Percentiles rank a stretch among this genome's conserved stretches.
Conservation (phyloP, 2,329 filamentous ascomycete genomes). For the Malbranchea zuffiana region DNA sequence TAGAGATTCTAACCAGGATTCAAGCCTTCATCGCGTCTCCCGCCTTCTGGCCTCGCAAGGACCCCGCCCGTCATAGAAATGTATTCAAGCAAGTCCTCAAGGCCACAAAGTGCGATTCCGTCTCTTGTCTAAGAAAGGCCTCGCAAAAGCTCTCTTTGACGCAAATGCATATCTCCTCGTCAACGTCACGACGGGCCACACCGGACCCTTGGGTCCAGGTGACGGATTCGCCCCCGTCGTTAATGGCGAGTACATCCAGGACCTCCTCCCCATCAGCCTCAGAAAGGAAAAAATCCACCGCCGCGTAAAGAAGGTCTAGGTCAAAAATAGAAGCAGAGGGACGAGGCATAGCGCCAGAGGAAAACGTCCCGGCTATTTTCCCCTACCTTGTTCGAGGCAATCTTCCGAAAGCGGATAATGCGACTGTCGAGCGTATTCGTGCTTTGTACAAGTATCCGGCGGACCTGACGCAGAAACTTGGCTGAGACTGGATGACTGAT, state of each 20-base stretch:
- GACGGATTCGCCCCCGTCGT: conserved; percentile 12
- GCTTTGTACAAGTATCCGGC: conserved; percentile 11
- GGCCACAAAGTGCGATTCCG: conserved; percentile 11
- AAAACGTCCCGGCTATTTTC: conserved; percentile 11
- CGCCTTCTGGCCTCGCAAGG: conserved; percentile 6
- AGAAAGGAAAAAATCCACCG: conserved; percentile 4
- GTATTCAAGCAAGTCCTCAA: conserved; percentile 10
- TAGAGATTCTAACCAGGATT: not conserved
- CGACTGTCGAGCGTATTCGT: conserved; percentile 8
- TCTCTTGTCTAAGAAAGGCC: conserved; percentile 7
- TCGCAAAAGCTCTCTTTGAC: conserved; percentile 9
- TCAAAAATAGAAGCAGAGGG: conserved; percentile 11
- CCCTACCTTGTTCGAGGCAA: conserved; percentile 11
- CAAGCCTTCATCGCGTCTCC: conserved; percentile 13
- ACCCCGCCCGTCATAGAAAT: conserved; percentile 5
- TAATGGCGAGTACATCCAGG: conserved; percentile 10
- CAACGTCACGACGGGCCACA: conserved; percentile 3
- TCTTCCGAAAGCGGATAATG: conserved; percentile 7
- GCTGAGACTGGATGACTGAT: conserved; percentile 12
- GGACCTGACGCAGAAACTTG: conserved; percentile 8
- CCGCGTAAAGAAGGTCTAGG: conserved; percentile 4
- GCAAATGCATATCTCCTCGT: conserved; percentile 11
- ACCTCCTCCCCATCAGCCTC: conserved; percentile 2
- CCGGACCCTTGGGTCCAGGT: conserved; percentile 7
- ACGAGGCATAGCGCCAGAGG: not conserved